Percentiles rank a stretch among this genome's conserved stretches.
Conservation (phyloP, 2,329 filamentous ascomycete genomes). For the Aspergillus unguis region DNA sequence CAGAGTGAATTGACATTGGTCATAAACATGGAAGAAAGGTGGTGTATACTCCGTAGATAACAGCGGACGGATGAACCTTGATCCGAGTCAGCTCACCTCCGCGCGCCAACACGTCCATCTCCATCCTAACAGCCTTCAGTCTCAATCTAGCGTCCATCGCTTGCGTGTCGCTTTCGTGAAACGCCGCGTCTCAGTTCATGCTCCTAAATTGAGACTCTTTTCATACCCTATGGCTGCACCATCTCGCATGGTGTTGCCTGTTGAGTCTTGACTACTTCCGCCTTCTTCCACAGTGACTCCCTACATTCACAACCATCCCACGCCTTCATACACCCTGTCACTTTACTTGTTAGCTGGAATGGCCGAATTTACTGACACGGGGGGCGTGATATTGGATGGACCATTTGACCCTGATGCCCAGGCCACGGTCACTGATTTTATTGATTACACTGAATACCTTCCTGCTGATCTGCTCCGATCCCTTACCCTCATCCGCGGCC, state of each 20-base stretch:
- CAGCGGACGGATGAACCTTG: not conserved
- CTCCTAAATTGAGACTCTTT: slow-evolving; percentile 5
- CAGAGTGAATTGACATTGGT: too few relatives aligned
- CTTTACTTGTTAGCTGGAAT: slow-evolving; percentile 30
- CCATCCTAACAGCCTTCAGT: not conserved
- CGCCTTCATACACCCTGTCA: slow-evolving; percentile 14
- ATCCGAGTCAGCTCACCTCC: not conserved
- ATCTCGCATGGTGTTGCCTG: slow-evolving; percentile 21
- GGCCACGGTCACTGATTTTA: slow-evolving; percentile 64
- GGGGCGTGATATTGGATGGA: slow-evolving; percentile 45
- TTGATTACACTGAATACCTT: slow-evolving; percentile 67
- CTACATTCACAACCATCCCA: slow-evolving; percentile 7
- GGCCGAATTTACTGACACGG: slow-evolving; percentile 43
- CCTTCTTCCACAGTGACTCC: slow-evolving; percentile 12
- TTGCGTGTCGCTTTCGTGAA: not conserved
- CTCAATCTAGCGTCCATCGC: not conserved
- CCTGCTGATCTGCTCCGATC: slow-evolving; percentile 63
- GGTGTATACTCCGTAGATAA: too few relatives aligned
- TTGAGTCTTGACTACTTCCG: slow-evolving; percentile 15
- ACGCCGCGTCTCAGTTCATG: slow-evolving; percentile 8
- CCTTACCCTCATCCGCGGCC: slow-evolving; percentile 56
- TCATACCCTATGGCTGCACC: slow-evolving; percentile 19
- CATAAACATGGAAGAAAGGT: too few relatives aligned
- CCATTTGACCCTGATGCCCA: slow-evolving; percentile 62
- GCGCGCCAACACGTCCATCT: not conserved